These are phyloP conservation scores for Suhomyces xylopsoci DNA, from an alignment of 805 yeast genomes.

Conservation along the genomic window DNA sequence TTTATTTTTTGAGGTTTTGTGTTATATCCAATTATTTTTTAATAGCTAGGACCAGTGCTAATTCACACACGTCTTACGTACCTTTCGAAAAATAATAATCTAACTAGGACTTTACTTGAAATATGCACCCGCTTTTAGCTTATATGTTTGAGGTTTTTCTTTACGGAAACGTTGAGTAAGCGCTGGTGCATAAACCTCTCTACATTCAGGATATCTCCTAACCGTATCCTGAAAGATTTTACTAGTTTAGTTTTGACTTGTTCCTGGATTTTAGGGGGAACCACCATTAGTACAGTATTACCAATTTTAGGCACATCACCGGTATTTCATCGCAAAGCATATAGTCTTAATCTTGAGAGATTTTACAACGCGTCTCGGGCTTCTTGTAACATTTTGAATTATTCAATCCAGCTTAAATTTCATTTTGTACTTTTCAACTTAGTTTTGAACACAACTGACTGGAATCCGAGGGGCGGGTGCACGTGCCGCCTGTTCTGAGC, in stretches of 20 bases:
- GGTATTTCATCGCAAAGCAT: background rate
- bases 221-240: background rate
- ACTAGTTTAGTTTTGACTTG: background rate
- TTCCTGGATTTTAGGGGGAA: background rate
- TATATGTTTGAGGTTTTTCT: background rate
- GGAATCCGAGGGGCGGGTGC: background rate
- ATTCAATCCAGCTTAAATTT: background rate
- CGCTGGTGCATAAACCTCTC: background rate
- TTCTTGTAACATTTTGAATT: background rate
- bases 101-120: background rate
- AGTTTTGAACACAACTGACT: background rate
- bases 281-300: background rate
- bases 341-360: background rate
- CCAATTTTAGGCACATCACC: background rate
- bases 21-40: background rate
- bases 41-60: background rate
- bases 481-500: background rate
- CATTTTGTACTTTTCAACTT: background rate
- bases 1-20: background rate
- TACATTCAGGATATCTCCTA: background rate
- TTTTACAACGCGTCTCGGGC: background rate
- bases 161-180: background rate
- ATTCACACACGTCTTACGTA: background rate
- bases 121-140: background rate
- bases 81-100: background rate